These are phyloP conservation scores for Nitzschia sp. DNA, from an alignment of 108 stramenopile genomes.

Conservation along the genomic window DNA sequence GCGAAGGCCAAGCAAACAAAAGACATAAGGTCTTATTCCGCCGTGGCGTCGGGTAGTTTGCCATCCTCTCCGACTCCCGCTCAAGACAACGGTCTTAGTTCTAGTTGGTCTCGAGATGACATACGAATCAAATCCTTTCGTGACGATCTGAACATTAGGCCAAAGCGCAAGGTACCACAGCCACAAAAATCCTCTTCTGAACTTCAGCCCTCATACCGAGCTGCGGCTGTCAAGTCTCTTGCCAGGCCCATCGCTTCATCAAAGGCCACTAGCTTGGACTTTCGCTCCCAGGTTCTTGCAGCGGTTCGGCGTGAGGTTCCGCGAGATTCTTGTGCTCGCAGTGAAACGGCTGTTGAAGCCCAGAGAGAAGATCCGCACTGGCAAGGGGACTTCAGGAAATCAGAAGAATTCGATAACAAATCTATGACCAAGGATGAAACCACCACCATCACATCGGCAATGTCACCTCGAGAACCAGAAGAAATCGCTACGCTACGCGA, in stretches of 20 bases:
- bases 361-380: slow-evolving; percentile 40
- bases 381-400: slow-evolving; percentile 16
- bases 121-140: slow-evolving; percentile 41
- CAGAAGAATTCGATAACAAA: slow-evolving; percentile 42
- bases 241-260: slow-evolving; percentile 21
- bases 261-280: slow-evolving; percentile 22
- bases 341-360: slow-evolving; percentile 64
- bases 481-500: slow-evolving; percentile 60
- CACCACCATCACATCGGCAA: slow-evolving; percentile 74
- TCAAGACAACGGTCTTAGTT: slow-evolving; percentile 13
- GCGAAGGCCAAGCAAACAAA: slow-evolving; percentile 1
- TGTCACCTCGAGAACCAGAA: slow-evolving; percentile 60
- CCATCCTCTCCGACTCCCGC: slow-evolving; percentile 39
- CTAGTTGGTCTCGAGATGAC: slow-evolving; percentile 65
- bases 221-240: slow-evolving; percentile 25
- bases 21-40: slow-evolving; percentile 6
- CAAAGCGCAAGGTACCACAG: not conserved
- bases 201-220: slow-evolving; percentile 11
- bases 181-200: slow-evolving; percentile 7
- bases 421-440: slow-evolving; percentile 65
- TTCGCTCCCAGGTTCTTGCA: slow-evolving; percentile 28
- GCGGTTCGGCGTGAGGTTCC: slow-evolving; percentile 26
- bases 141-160: slow-evolving; percentile 40
- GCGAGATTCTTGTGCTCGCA: slow-evolving; percentile 59
- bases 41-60: slow-evolving; percentile 29